A percentile compares a stretch with the other conserved stretches of the same genome.
Conservation (phyloP, 1,284 basidiomycete species). For the Ustilago curta region DNA sequence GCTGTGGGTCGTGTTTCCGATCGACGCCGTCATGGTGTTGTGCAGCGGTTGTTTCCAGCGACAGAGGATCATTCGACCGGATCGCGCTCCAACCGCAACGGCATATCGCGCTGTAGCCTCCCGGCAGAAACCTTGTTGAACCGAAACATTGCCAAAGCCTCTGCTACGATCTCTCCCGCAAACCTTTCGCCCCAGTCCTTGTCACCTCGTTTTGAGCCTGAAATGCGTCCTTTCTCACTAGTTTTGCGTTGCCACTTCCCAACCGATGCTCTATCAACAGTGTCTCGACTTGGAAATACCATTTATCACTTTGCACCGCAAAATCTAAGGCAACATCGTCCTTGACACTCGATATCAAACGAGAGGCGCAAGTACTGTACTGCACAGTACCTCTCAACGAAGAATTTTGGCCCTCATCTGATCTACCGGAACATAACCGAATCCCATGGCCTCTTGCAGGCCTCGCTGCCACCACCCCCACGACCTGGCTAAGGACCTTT, state of each 20-base stretch:
- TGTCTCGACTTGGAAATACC: not conserved
- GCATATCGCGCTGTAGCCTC: not conserved
- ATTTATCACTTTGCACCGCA: not conserved
- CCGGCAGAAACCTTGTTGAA: not conserved
- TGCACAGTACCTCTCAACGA: too few relatives aligned
- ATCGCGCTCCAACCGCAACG: conserved; percentile 2
- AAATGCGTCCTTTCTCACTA: not conserved
- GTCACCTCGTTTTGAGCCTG: not conserved
- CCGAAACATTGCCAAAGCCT: not conserved
- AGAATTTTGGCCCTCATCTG: conserved; percentile 16
- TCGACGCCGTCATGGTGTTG: too few relatives aligned
- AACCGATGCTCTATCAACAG: too few relatives aligned
- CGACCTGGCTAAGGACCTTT: not conserved
- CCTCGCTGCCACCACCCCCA: not conserved
- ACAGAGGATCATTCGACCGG: conserved; percentile 16
- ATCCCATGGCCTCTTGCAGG: not conserved
- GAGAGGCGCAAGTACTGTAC: too few relatives aligned
- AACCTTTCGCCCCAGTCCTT: not conserved
- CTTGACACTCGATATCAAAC: too few relatives aligned
- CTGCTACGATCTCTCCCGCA: not conserved
- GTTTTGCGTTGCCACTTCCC: not conserved
- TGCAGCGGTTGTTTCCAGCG: not conserved
- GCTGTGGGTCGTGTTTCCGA: too few relatives aligned
- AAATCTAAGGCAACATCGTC: too few relatives aligned
- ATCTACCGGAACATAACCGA: not conserved